Conservation (phyloP, 2,329 filamentous ascomycete species). For the Aureobasidium sp. region DNA sequence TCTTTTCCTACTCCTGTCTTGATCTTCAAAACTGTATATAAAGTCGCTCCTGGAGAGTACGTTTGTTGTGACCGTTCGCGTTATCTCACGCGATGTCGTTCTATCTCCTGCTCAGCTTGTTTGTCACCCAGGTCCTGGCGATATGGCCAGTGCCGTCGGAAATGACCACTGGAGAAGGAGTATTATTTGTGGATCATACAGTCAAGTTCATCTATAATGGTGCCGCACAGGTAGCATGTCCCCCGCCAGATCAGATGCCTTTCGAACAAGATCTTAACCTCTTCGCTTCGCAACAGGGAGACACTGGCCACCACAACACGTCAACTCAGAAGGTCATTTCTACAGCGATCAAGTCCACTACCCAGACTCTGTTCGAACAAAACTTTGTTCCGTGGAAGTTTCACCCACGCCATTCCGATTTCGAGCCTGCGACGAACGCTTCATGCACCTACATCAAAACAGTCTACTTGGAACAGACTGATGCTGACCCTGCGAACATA, state of each 20-base stretch:
- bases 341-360: constrained; percentile 44
- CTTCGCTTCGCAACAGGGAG: constrained; percentile 5
- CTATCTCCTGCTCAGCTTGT: not conserved
- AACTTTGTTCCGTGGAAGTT: constrained; percentile 75
- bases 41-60: not conserved
- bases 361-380: constrained; percentile 56
- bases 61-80: not conserved
- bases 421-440: constrained; percentile 48
- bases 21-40: not conserved
- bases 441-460: constrained; percentile 45
- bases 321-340: constrained; percentile 32
- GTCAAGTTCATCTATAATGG: constrained; percentile 31
- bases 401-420: constrained; percentile 52
- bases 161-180: constrained; percentile 30
- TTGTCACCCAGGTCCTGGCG: constrained; percentile 23
- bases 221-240: constrained; percentile 20
- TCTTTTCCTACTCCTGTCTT: constrained; percentile 2
- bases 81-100: not conserved
- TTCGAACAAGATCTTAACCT: constrained; percentile 11
- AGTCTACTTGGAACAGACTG: constrained; percentile 56
- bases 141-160: constrained; percentile 35
- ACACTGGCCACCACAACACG: not conserved
- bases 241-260: not conserved
- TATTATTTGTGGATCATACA: constrained; percentile 32
- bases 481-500: constrained; percentile 43